Conservation (phyloP, 768 basidiomycete species). For the Suillus brevipes region DNA sequence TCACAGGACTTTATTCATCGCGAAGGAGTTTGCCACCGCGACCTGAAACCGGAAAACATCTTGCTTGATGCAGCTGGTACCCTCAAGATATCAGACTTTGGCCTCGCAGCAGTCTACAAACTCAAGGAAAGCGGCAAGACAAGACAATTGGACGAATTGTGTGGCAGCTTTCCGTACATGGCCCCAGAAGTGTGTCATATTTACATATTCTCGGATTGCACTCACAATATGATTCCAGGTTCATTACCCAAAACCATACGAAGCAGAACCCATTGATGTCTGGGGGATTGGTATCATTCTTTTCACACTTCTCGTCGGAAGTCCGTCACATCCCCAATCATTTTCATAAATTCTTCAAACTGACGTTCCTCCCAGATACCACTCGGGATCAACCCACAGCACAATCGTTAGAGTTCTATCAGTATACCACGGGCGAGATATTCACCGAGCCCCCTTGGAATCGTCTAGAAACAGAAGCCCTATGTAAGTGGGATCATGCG, state of each 20-base stretch:
- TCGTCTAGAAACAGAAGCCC: slow-evolving; percentile 52
- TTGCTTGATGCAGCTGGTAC: slow-evolving; percentile 80
- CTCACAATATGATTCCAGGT: slow-evolving; percentile 45
- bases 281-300: slow-evolving; percentile 97
- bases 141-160: slow-evolving; percentile 73
- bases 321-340: slow-evolving; percentile 46
- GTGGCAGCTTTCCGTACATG: slow-evolving; percentile 92
- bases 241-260: slow-evolving; percentile 64
- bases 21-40: slow-evolving; percentile 93
- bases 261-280: slow-evolving; percentile 91
- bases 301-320: slow-evolving; percentile 87
- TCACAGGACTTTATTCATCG: slow-evolving; percentile 77
- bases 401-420: slow-evolving; percentile 76
- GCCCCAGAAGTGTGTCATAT: slow-evolving; percentile 79
- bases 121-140: slow-evolving; percentile 81
- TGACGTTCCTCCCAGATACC: slow-evolving; percentile 59
- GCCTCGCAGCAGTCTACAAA: slow-evolving; percentile 86
- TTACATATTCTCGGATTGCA: not conserved
- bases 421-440: slow-evolving; percentile 73
- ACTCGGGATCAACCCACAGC: slow-evolving; percentile 95
- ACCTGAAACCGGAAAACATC: slow-evolving; percentile 96
- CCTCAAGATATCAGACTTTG: slow-evolving; percentile 95
- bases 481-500: slow-evolving; percentile 50
- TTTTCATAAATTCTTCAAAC: too few species aligned
- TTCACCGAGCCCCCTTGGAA: slow-evolving; percentile 81